phyloP scores from a whole-genome alignment of 2,329 filamentous ascomycete species.

The Clarireedia homoeocarpa region DNA sequence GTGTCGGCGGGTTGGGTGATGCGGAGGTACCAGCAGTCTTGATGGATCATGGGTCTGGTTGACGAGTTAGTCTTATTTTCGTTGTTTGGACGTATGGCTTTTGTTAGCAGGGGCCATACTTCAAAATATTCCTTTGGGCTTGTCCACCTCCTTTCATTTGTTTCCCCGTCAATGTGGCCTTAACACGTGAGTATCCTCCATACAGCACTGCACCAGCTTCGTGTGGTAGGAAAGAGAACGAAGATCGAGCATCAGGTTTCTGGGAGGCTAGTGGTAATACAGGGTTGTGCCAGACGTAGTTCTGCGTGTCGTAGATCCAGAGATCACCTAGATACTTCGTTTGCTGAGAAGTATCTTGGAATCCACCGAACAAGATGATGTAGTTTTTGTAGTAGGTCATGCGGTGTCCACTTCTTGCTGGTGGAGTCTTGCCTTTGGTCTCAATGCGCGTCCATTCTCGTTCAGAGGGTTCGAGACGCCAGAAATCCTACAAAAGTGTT shows the following conservation, averaged over 20 bases:
- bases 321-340: slow-evolving; percentile 91
- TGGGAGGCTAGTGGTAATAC: slow-evolving; percentile 67
- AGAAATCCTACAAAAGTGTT: slow-evolving; percentile 48
- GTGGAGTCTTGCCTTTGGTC: slow-evolving; percentile 65
- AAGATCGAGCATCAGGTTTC: slow-evolving; percentile 85
- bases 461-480: slow-evolving; percentile 75
- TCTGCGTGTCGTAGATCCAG: slow-evolving; percentile 90
- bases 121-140: slow-evolving; percentile 64
- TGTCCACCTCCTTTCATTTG: slow-evolving; percentile 51
- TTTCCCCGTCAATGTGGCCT: slow-evolving; percentile 57
- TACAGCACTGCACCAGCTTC: slow-evolving; percentile 85
- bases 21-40: slow-evolving; percentile 89
- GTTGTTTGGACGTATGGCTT: background rate
- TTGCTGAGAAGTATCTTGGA: slow-evolving; percentile 92
- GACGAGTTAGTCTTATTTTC: background rate
- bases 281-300: slow-evolving; percentile 77
- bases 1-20: slow-evolving; percentile 69
- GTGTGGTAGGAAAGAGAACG: slow-evolving; percentile 85
- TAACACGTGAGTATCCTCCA: slow-evolving; percentile 89
- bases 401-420: slow-evolving; percentile 81
- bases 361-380: slow-evolving; percentile 90
- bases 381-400: slow-evolving; percentile 99
- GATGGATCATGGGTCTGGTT: slow-evolving; percentile 68
- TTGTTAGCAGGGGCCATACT: slow-evolving; percentile 28
- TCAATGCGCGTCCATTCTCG: slow-evolving; percentile 92